phyloP scores from a whole-genome alignment of 371 early-diverging fungal genomes.

The Rhizopus sp. region DNA sequence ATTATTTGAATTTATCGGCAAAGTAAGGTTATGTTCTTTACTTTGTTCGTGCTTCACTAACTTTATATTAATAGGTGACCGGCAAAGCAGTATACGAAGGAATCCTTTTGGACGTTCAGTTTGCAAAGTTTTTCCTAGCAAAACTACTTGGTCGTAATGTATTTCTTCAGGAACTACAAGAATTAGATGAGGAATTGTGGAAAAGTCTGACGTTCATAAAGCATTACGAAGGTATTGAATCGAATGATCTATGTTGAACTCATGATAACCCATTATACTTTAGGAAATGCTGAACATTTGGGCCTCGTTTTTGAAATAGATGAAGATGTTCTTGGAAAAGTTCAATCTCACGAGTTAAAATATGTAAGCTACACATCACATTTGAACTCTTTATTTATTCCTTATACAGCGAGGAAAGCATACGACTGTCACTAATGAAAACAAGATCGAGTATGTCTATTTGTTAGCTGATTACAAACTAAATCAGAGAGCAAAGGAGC shows the following conservation, averaged over 20 bases:
- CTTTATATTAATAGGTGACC: constrained; percentile 47
- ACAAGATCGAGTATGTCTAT: constrained; percentile 81
- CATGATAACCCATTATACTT: constrained; percentile 5
- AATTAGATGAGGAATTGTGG: constrained; percentile 81
- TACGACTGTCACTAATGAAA: constrained; percentile 75
- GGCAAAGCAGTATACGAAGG: constrained; percentile 93
- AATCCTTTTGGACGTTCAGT: constrained; percentile 82
- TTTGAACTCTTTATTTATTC: constrained; percentile 9
- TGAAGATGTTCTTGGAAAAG: constrained; percentile 57
- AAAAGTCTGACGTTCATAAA: constrained; percentile 79
- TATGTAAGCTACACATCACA: constrained; percentile 32
- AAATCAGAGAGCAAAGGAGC: constrained; percentile 75
- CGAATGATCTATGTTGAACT: constrained; percentile 39
- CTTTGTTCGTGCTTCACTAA: not conserved
- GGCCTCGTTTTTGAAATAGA: constrained; percentile 71
- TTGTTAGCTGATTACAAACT: constrained; percentile 78
- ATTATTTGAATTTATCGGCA: constrained; percentile 81
- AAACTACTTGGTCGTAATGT: constrained; percentile 77
- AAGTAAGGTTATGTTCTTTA: constrained; percentile 28
- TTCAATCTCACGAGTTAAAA: constrained; percentile 50
- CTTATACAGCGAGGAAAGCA: constrained; percentile 61
- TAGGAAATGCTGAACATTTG: constrained; percentile 54
- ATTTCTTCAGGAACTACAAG: constrained; percentile 81
- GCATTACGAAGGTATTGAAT: constrained; percentile 60
- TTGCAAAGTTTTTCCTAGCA: constrained; percentile 85